Base-by-base conservation (phyloP, 108 stramenopile genomes). In the Nitzschia sp. region DNA sequence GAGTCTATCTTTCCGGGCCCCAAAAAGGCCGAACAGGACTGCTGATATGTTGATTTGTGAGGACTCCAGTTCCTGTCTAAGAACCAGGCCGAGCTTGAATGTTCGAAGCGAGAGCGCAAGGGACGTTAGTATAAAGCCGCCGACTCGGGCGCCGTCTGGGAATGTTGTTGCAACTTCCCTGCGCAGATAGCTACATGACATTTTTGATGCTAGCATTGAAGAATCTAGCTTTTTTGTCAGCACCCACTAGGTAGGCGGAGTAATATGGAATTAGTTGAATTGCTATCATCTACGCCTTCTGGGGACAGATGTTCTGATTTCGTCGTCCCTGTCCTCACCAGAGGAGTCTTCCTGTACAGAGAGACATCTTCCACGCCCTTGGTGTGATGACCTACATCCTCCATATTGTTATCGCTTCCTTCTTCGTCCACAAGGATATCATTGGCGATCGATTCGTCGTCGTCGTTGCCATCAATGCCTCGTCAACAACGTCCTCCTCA, bases 401-500 rank as follows among this genome's bases (percentile, higher is more conserved):
- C 51, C 0, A 22, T 10, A n/a, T 24, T 6, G 51, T 8, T 51
- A 52, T 53, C 51, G 6, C 22, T 43, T 24, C 3, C 2, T 14
- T 44, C 62, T 5, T 63, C 59, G 50, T 68, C 53, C 7, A 38
- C 41, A 51, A 51, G 54, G 6, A 50, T 41, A 19, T 56, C 62
- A 19, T 29, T 38, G 41, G 60, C 62, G 34, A 43, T 21, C 21
- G 63, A 37, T n/a, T 48, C n/a, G 15, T 75, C 69, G 15, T 75
- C 69, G 24, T 52, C 71, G 48, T 59, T 58, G 24, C 19, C 26
- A 29, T 57, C 71, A 12, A 67, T 66, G 67, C 70, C 12, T 74
- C 59, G 26, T 43, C 40, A 6, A 42, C 78, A 42, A 42, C 29
- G 14, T 72, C 59, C 40, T 79, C 79, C 20, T 75, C 69, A 42